Percentiles rank a stretch among this genome's conserved stretches.
Conservation (phyloP, 2,329 filamentous ascomycete species). For the Nemania diffusa region DNA sequence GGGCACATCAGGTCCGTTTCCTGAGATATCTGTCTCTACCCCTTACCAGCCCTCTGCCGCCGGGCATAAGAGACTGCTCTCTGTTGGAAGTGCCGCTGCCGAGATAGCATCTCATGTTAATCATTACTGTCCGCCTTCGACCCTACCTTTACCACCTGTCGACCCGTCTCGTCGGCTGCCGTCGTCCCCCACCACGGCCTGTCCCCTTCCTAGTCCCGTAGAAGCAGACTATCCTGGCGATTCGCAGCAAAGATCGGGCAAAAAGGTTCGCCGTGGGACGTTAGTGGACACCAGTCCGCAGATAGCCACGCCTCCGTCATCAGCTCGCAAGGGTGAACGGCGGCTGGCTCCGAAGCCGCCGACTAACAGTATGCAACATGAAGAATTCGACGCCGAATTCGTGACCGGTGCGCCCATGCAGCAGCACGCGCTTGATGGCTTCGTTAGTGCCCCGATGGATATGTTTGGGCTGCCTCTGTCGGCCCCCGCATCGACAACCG, state of each 20-base stretch:
- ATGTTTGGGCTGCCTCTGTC: conserved; percentile 71
- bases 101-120: conserved; percentile 71
- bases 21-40: conserved; percentile 56
- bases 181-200: conserved; percentile 65
- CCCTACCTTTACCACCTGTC: conserved; percentile 67
- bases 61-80: conserved; percentile 62
- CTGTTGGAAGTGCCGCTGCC: conserved; percentile 59
- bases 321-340: conserved; percentile 64
- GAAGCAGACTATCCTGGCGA: conserved; percentile 46
- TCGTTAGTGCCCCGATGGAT: conserved; percentile 61
- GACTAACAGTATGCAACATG: conserved; percentile 66
- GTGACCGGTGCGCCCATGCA: conserved; percentile 59
- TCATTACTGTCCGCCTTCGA: conserved; percentile 65
- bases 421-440: conserved; percentile 57
- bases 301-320: conserved; percentile 69
- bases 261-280: conserved; percentile 59
- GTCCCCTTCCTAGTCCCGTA: conserved; percentile 45
- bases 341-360: conserved; percentile 63
- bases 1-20: conserved; percentile 57
- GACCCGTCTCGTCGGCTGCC: conserved; percentile 67
- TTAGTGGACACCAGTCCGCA: conserved; percentile 57
- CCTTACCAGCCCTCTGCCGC: conserved; percentile 50
- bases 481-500: conserved; percentile 62
- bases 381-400: conserved; percentile 65
- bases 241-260: conserved; percentile 51